Evolutionary conservation across 2,329 filamentous ascomycete genomes (phyloP), one percentile per base, ranked within the genome.

Genomic region (Colletotrichum camelliae): DNA sequence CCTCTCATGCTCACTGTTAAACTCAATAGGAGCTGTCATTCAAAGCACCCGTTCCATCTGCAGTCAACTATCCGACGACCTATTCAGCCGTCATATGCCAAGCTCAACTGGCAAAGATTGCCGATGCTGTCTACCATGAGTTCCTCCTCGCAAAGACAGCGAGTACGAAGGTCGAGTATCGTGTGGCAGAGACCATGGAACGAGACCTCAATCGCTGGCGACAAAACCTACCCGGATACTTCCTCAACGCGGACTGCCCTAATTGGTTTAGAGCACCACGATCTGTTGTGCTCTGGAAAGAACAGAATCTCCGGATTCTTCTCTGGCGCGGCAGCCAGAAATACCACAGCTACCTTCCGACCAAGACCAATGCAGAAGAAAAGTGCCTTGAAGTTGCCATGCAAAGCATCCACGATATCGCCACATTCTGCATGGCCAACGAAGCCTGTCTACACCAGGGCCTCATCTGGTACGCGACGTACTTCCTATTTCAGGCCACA

Each of bases 401-500:
- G 74, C 80, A 82, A 37, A 85, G 81, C 10, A 84, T 87, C 16
- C 77, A 79, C 5, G 81, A 82, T 4, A 85, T 87, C 27, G 80
- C 82, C 10, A 75, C 74, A 1, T 87, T 85, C 70, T 86, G 85
- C 81, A 78, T 77, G 7, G 69, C 78, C 0, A 77, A 80, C 21
- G 78, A 79, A 12, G 75, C 74, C 5, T 70, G 72, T 9, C 78
- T 84, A 7, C 83, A 84, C 21, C 80, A 82, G 18, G 81, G 86
- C 43, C 77, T 84, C 6, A 81, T 81, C 4, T 87, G 86, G 86
- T 88, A 88, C 75, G 83, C 82, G 1, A 84, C 85, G 13, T 88
- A 86, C 77, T 87, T 87, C 71, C 78, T 87, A 2, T 88, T 88
- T 70, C 86, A 88, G 69, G 86, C 86, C 1, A 83, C 83, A 0